Evolutionary conservation across 495 filamentous ascomycete genomes (phyloP).

Genomic region (Jackrogersella minutella): DNA sequence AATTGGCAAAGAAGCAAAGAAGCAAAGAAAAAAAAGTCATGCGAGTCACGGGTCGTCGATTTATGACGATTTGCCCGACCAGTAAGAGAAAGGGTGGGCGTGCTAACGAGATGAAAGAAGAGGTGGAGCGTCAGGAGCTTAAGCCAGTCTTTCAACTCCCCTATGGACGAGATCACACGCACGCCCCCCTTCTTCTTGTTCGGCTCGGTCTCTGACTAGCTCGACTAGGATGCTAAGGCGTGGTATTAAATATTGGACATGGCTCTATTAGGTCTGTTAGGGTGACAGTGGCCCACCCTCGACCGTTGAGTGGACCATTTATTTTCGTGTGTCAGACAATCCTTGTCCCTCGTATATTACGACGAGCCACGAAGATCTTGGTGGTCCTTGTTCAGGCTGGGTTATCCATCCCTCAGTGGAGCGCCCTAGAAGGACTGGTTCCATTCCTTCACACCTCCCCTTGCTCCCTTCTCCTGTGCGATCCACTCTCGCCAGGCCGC

Average conservation of each 20-base stretch:
- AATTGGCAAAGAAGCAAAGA: constrained; percentile 39
- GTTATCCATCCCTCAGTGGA: constrained; percentile 42
- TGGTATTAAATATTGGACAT: constrained; percentile 48
- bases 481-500: constrained; percentile 42
- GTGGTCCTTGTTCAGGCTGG: constrained; percentile 41
- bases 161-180: constrained; percentile 42
- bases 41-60: constrained; percentile 52
- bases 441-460: constrained; percentile 44
- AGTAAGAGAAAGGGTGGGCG: constrained; percentile 34
- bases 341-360: constrained; percentile 49
- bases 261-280: constrained; percentile 42
- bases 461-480: constrained; percentile 27
- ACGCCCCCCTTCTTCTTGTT: constrained; percentile 35
- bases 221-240: constrained; percentile 35
- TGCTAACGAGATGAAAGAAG: constrained; percentile 41
- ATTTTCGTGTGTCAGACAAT: constrained; percentile 53
- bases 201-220: constrained; percentile 36
- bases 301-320: constrained; percentile 47
- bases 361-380: constrained; percentile 46
- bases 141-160: constrained; percentile 29
- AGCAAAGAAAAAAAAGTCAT: constrained; percentile 47
- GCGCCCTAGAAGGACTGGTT: constrained; percentile 44
- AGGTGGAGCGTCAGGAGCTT: constrained; percentile 40
- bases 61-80: constrained; percentile 48
- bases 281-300: constrained; percentile 40